phyloP scores from a whole-genome alignment of 179 eudicot species.

The Dionaea muscipula region DNA sequence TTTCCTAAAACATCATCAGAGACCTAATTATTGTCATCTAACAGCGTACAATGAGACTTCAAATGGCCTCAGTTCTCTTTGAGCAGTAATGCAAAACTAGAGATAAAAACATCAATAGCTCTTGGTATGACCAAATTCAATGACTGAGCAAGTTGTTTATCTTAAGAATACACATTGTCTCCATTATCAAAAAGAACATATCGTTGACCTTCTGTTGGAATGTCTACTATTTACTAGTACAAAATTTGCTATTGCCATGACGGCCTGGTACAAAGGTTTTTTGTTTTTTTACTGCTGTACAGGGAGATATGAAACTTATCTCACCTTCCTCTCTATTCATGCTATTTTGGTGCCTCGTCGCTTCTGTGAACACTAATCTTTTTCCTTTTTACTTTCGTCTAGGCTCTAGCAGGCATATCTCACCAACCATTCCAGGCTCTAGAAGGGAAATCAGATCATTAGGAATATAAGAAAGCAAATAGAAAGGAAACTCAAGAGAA shows the following conservation, averaged over 20 bases:
- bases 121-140: too few relatives aligned
- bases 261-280: neutral
- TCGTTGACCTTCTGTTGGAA: too few relatives aligned
- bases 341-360: neutral
- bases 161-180: too few relatives aligned
- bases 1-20: too few relatives aligned
- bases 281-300: neutral
- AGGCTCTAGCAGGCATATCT: constrained; percentile 18
- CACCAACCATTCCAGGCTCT: constrained; percentile 64
- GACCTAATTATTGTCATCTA: too few relatives aligned
- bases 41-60: too few relatives aligned
- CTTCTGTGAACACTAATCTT: neutral
- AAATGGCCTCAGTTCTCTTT: too few relatives aligned
- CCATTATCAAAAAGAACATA: too few relatives aligned
- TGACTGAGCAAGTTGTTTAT: too few relatives aligned
- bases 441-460: constrained; percentile 16
- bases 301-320: neutral
- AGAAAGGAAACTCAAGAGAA: neutral
- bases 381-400: neutral
- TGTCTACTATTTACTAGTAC: neutral
- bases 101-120: too few relatives aligned
- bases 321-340: too few relatives aligned
- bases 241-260: neutral
- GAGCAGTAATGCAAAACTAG: too few relatives aligned
- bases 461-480: constrained; percentile 2